These are phyloP conservation scores for Pythium angustatum DNA, from an alignment of 352 stramenopile genomes.

Conservation along the genomic window DNA sequence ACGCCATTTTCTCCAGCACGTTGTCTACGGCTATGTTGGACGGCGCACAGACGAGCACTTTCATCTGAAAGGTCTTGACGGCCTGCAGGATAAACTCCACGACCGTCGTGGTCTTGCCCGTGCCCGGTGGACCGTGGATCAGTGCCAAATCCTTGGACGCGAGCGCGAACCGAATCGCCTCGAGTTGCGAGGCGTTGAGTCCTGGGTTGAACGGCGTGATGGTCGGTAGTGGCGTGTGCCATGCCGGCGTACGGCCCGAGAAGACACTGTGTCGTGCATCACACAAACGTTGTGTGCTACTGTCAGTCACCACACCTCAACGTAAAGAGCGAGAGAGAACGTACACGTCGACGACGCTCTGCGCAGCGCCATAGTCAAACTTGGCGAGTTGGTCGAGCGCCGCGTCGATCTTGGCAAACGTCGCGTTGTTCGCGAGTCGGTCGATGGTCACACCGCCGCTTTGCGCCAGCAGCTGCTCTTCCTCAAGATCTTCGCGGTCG, in stretches of 20 bases:
- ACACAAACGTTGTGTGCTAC: neutral
- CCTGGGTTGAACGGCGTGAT: constrained; percentile 51
- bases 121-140: constrained; percentile 93
- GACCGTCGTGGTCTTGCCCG: constrained; percentile 97
- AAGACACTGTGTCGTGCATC: constrained; percentile 51
- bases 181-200: constrained; percentile 79
- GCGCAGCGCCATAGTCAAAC: constrained; percentile 53
- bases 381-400: constrained; percentile 72
- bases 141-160: constrained; percentile 86
- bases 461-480: constrained; percentile 38
- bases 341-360: constrained; percentile 66
- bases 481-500: constrained; percentile 58
- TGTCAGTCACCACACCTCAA: neutral
- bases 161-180: constrained; percentile 78
- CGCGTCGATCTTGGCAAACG: constrained; percentile 69
- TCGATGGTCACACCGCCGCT: constrained; percentile 56
- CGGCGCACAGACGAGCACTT: constrained; percentile 95
- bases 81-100: constrained; percentile 96
- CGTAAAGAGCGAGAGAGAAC: constrained; percentile 16
- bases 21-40: constrained; percentile 99
- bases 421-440: constrained; percentile 85
- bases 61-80: constrained; percentile 79
- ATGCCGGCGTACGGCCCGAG: constrained; percentile 42
- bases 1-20: constrained; percentile 93
- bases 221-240: constrained; percentile 48